Evolutionary conservation across 1,139 yeast species (phyloP), one percentile per base, ranked within the genome.

Genomic region (Meyerozyma carpophila): DNA sequence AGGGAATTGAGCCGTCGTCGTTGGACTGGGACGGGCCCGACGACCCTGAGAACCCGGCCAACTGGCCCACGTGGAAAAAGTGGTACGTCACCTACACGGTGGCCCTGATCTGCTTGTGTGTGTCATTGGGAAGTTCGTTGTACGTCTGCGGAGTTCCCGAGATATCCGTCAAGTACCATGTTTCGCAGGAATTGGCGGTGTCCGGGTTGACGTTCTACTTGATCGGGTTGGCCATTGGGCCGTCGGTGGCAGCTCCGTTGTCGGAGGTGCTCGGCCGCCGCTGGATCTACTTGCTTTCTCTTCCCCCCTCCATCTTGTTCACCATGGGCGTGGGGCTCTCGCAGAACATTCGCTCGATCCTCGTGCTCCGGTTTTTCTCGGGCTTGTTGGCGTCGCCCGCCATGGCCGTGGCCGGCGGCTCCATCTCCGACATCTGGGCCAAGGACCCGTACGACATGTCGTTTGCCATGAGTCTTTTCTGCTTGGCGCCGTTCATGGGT

Each of bases 341-440:
- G 1, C 61, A 69, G 26, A 77, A 82, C 50, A 79, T 84, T 48
- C 64, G 77, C 43, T 69, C 77, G 25, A 69, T 86, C 36, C 66
- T 87, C 41, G 84, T 88, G 2, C 66, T 87, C 43, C 72, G 97
- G 52, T 86, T 89, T 59, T 78, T 90, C 52, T 77, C 90, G 32
- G 97, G 97, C 3, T 70, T 84, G 28, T 73, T 85, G 46, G 87
- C 94, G 0, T 81, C 93, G 4, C 96, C 96, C 5, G 90, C 95
- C 0, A 71, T 90, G 58, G 82, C 95, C 4, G 81, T 87, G 52
- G 96, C 93, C 10, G 94, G 91, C 46, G 97, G 96, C 47, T 81
- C 95, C 3, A 77, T 89, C 48, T 75, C 84, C 46, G 97, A 90
- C 63, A 65, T 84, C 37, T 84, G 88, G 83, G 53, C 62, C 3